Conservation (phyloP, 371 early-diverging fungal species). For the Syncephalastrum contaminatum region DNA sequence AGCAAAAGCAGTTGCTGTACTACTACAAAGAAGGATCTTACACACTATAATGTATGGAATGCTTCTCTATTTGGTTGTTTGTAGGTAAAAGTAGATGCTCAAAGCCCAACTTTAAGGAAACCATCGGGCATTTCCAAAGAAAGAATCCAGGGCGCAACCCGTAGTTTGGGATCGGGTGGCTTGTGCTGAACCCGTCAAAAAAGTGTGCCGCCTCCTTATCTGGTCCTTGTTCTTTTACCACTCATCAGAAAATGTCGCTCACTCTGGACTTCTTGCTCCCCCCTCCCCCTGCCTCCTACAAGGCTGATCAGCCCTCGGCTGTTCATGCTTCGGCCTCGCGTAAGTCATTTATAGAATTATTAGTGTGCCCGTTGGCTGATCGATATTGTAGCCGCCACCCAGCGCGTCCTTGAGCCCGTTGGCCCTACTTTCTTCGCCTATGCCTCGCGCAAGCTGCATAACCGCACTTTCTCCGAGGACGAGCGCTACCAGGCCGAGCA, state of each 20-base stretch:
- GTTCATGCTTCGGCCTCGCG: slow-evolving; percentile 30
- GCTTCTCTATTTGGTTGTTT: no score
- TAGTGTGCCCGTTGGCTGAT: background rate
- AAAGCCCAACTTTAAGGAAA: no score
- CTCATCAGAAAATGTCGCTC: slow-evolving; percentile 34
- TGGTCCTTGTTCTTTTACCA: background rate
- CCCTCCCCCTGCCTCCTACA: slow-evolving; percentile 64
- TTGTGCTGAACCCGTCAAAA: no score
- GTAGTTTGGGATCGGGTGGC: no score
- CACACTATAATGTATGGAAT: no score
- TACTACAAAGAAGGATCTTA: no score
- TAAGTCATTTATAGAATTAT: no score
- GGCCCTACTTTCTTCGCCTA: slow-evolving; percentile 69
- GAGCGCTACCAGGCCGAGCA: slow-evolving; percentile 52
- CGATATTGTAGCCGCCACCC: slow-evolving; percentile 28
- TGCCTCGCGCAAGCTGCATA: slow-evolving; percentile 67
- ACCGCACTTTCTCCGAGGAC: slow-evolving; percentile 72
- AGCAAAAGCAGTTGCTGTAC: no score
- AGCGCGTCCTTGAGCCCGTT: slow-evolving; percentile 60
- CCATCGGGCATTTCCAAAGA: no score
- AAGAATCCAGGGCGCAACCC: no score
- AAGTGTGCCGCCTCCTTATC: no score
- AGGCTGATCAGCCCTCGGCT: slow-evolving; percentile 50
- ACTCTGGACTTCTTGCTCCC: slow-evolving; percentile 66
- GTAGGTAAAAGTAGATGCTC: no score